Evolutionary conservation across 106 monocot genomes (phyloP).

Genomic region (Allium sativum): DNA sequence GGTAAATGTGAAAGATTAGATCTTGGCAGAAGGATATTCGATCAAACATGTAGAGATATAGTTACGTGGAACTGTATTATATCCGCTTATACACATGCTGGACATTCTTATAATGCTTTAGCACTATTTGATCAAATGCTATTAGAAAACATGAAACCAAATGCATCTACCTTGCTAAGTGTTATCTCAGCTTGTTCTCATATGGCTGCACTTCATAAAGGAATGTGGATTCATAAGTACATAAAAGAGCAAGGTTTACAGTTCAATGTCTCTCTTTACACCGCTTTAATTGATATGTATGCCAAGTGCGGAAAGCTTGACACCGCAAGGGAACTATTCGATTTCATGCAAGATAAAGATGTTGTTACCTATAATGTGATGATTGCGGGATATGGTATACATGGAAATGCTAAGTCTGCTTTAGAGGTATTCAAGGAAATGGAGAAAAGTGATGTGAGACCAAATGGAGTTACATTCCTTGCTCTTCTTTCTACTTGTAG

Average conservation of each 20-base stretch:
- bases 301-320: slow-evolving; percentile 73
- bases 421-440: slow-evolving; percentile 43
- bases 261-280: slow-evolving; percentile 15
- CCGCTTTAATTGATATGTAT: slow-evolving; percentile 66
- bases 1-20: slow-evolving; percentile 38
- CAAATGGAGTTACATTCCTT: slow-evolving; percentile 71
- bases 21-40: slow-evolving; percentile 36
- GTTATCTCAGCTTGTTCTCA: slow-evolving; percentile 64
- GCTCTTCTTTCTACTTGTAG: slow-evolving; percentile 64
- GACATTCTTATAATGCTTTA: slow-evolving; percentile 35
- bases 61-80: slow-evolving; percentile 70
- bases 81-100: slow-evolving; percentile 26
- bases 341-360: slow-evolving; percentile 62
- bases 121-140: slow-evolving; percentile 61
- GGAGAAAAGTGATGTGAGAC: slow-evolving; percentile 23
- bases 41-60: slow-evolving; percentile 28
- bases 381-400: slow-evolving; percentile 62
- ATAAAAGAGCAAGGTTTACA: slow-evolving; percentile 38
- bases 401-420: slow-evolving; percentile 59
- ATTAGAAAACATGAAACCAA: slow-evolving; percentile 28
- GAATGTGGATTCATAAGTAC: slow-evolving; percentile 43
- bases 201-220: slow-evolving; percentile 38
- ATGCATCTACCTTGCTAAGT: slow-evolving; percentile 36
- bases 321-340: slow-evolving; percentile 46
- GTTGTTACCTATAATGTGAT: slow-evolving; percentile 76